A percentile compares a stretch with the other conserved stretches of the same genome.
These are phyloP conservation scores for Triticum dicoccoides DNA, from an alignment of 176 grass and related monocot species.

Conservation along the genomic window DNA sequence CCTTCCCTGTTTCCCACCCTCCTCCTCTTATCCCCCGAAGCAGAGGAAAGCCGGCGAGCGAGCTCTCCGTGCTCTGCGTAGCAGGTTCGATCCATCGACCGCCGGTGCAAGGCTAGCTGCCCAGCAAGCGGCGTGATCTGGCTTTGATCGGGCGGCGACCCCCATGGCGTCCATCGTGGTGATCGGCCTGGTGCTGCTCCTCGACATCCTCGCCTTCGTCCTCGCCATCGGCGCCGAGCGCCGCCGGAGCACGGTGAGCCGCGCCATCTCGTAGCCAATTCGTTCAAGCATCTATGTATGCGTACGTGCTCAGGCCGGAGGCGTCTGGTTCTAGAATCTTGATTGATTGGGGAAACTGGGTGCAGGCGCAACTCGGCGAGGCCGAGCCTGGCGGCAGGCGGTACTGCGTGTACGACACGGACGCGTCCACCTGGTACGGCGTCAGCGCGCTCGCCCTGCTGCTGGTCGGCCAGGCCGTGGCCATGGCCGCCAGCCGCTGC, in stretches of 20 bases:
- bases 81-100: background rate
- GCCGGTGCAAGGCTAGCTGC: background rate
- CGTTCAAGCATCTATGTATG: too few species aligned
- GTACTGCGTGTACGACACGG: constrained; percentile 75
- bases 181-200: constrained; percentile 32
- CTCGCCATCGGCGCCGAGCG: constrained; percentile 84
- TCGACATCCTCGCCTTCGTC: constrained; percentile 83
- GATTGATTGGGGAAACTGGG: background rate
- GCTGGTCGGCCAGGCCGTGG: constrained; percentile 45
- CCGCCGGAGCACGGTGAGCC: constrained; percentile 62
- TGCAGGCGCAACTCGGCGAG: constrained; percentile 26
- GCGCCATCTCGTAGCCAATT: too few species aligned
- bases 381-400: background rate
- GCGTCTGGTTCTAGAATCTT: too few species aligned
- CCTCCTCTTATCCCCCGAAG: background rate
- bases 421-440: constrained; percentile 71
- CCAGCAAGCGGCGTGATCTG: too few species aligned
- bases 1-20: too few species aligned
- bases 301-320: too few species aligned
- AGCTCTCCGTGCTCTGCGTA: background rate
- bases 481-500: constrained; percentile 54
- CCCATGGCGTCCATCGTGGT: constrained; percentile 51
- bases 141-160: too few species aligned
- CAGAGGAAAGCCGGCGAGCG: background rate
- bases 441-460: constrained; percentile 64